Base-by-base conservation (phyloP, 805 yeast species). In the Metschnikowia sp. region DNA sequence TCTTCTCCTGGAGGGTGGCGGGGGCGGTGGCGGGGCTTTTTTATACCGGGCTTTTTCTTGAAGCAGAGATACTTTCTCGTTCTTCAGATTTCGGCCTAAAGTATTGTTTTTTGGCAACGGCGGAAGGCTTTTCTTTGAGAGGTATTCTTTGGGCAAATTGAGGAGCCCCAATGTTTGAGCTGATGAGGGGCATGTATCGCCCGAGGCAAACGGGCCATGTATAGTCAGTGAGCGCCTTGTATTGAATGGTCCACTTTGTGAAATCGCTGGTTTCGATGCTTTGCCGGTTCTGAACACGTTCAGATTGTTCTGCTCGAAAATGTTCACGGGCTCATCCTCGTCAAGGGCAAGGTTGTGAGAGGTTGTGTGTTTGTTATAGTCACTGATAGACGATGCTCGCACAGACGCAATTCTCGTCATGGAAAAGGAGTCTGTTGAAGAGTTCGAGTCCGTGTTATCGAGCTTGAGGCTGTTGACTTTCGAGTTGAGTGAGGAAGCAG, bases 1-100 rank as follows among this genome's bases (percentile, higher is more conserved):
- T 41, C 54, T 47, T 26, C 49, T 42, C 12, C 56, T 48, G n/a
- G 53, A 51, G 8, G 58, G 58, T 10, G 62, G 57, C 6, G 68
- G 66, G 2, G 75, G 75, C 7, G 75, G 75, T 5, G 75, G 73
- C 1, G 77, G 75, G 1, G 75, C 66, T 42, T 59, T 63, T 48
- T 70, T 69, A 42, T 45, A 60, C 40, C 56, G 49, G 11, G 73
- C 71, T 44, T 69, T 70, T 33, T 38, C 60, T 47, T 40, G 46
- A 2, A 44, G 47, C 35, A 37, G 45, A 32, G 48, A 28, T 31
- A 32, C 26, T 33, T 26, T 39, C 32, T 22, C 37, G 32, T 37
- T 8, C n/a, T 30, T 10, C 13, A 32, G 10, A 6, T 12, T 19
- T 50, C 49, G 19, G 28, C 12, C 8, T 2, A 3, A 8, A 45